Conservation (phyloP, 1,139 yeast genomes). For the Yamadazyma siamensis region DNA sequence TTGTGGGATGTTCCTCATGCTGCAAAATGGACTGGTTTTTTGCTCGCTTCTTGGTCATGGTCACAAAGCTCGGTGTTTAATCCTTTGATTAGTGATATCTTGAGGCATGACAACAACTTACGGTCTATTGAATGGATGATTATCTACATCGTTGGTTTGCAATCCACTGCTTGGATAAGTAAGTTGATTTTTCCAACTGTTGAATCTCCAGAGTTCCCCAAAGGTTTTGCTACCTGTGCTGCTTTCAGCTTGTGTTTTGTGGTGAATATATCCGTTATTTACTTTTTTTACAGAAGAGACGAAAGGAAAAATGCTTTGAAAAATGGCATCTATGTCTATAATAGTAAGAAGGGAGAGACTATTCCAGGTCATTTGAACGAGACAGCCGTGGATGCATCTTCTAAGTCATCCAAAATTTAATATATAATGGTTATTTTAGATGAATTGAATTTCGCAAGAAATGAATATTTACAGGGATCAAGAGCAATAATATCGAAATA, state of each 20-base stretch:
- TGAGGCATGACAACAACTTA: constrained; percentile 20
- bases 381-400: no score
- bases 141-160: constrained; percentile 24
- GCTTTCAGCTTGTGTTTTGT: constrained; percentile 17
- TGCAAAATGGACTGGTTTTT: constrained; percentile 37
- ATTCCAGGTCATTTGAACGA: constrained; percentile 4
- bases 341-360: constrained; percentile 9
- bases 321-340: constrained; percentile 34
- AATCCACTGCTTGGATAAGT: constrained; percentile 24
- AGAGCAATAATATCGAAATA: no score
- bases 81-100: constrained; percentile 20
- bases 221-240: constrained; percentile 40
- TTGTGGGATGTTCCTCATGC: constrained; percentile 36
- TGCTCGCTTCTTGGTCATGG: constrained; percentile 18
- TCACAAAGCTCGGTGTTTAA: constrained; percentile 22
- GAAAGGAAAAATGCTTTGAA: constrained; percentile 43
- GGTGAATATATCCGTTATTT: constrained; percentile 23
- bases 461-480: no score
- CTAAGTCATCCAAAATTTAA: no score
- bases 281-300: constrained; percentile 50
- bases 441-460: no score
- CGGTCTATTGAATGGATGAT: constrained; percentile 25
- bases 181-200: constrained; percentile 36
- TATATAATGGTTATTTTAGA: no score
- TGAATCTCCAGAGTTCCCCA: constrained; percentile 48